phyloP scores from a whole-genome alignment of 208 protist species.

The Leptomonas seymouri region DNA sequence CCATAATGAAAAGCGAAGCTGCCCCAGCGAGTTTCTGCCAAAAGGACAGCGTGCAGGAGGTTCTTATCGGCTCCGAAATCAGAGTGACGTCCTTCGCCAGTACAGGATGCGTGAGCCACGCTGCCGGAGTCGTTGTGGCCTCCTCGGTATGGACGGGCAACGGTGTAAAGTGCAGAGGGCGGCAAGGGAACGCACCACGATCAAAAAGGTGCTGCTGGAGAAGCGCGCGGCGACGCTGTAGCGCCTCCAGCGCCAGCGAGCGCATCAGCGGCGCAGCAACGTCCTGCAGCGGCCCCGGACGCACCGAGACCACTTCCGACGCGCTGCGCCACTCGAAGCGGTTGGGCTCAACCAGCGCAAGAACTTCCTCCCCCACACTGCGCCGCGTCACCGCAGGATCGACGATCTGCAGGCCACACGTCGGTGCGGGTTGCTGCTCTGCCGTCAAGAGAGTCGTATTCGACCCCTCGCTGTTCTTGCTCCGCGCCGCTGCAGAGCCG shows the following conservation, averaged over 20 bases:
- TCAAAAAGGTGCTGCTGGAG: conserved; percentile 17
- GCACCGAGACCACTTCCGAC: conserved; percentile 15
- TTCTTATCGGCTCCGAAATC: conserved; percentile 53
- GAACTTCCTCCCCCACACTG: conserved; percentile 9
- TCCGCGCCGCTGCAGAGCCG: not conserved
- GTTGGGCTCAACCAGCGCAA: conserved; percentile 22
- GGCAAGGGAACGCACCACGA: conserved; percentile 18
- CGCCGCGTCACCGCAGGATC: conserved; percentile 2
- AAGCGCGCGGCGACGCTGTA: conserved; percentile 17
- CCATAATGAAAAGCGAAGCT: conserved; percentile 8
- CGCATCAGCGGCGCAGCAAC: conserved; percentile 15
- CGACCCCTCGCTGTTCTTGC: not conserved
- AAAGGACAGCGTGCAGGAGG: conserved; percentile 46
- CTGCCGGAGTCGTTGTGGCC: too few relatives aligned
- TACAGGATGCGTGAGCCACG: conserved; percentile 10
- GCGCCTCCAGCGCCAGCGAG: conserved; percentile 6
- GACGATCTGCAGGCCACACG: conserved; percentile 19
- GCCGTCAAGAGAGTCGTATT: not conserved
- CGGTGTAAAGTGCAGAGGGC: conserved; percentile 26
- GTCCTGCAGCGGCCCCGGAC: conserved; percentile 11
- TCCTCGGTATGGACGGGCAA: not conserved
- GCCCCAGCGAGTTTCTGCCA: conserved; percentile 22
- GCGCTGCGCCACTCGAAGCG: conserved; percentile 24
- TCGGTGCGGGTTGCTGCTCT: conserved; percentile 7
- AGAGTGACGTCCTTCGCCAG: conserved; percentile 13